Conservation (phyloP, 73 alveolate species). For the Paramecium octaurelia region DNA sequence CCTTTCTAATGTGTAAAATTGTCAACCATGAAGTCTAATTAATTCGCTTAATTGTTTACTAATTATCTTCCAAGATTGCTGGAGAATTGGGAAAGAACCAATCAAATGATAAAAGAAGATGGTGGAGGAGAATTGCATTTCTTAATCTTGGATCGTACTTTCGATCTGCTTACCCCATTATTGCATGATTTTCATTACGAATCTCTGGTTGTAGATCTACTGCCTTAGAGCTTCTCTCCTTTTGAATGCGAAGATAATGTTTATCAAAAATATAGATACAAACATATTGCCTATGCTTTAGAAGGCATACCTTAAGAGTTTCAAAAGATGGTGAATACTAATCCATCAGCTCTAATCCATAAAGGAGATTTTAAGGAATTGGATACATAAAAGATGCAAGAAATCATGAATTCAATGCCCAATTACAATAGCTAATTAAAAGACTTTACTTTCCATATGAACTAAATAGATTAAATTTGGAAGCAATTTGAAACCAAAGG, state of each 20-base stretch:
- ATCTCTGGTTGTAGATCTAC: not conserved
- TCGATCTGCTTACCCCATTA: not conserved
- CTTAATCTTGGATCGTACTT: not conserved
- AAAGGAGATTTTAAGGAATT: not conserved
- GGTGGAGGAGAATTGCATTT: not conserved
- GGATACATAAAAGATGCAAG: not conserved
- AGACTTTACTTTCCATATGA: slow-evolving; percentile 21
- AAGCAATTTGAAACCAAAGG: not conserved
- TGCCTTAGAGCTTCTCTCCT: not conserved
- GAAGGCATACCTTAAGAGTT: slow-evolving; percentile 25
- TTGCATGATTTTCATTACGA: not conserved
- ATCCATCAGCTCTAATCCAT: slow-evolving; percentile 35
- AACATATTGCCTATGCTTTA: slow-evolving; percentile 25
- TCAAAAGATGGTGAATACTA: not conserved
- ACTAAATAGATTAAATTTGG: not conserved
- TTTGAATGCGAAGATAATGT: not conserved
- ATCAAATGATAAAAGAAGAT: not conserved
- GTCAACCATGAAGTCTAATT: not conserved
- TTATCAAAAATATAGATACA: not conserved
- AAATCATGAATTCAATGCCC: not conserved
- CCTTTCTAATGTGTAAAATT: not conserved
- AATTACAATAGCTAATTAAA: too few relatives aligned
- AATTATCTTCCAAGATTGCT: not conserved
- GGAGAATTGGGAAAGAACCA: not conserved
- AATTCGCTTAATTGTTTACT: not conserved